These are phyloP conservation scores for Mortierella sp. DNA, from an alignment of 371 early-diverging fungal species.

Conservation along the genomic window DNA sequence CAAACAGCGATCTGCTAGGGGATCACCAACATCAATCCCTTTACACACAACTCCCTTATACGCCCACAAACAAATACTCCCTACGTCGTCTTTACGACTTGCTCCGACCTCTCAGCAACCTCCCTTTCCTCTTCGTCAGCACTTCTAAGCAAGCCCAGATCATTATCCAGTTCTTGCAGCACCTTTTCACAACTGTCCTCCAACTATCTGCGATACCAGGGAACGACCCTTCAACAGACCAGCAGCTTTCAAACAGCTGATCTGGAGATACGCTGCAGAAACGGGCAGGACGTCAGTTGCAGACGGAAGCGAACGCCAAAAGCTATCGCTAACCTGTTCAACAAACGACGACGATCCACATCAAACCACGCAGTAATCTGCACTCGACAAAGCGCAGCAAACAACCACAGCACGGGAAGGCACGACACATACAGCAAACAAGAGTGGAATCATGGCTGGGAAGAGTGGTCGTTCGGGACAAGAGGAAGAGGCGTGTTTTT, in stretches of 20 bases:
- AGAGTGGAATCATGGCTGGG: background rate
- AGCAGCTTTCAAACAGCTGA: background rate
- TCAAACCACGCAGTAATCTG: background rate
- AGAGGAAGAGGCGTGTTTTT: background rate
- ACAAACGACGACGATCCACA: background rate
- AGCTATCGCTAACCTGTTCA: background rate
- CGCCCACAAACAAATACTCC: background rate
- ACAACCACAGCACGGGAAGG: background rate
- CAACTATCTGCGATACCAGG: background rate
- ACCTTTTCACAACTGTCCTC: background rate
- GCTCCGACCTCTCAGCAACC: background rate
- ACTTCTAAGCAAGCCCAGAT: background rate
- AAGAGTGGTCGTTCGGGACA: background rate
- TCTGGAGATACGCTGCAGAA: background rate
- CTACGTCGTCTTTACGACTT: background rate
- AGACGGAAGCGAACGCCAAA: background rate
- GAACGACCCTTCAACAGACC: background rate
- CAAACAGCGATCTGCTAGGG: background rate
- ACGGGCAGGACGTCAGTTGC: background rate
- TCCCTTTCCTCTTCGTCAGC: background rate
- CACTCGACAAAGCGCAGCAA: background rate
- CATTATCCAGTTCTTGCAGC: too few species aligned
- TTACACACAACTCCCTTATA: background rate
- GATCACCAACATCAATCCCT: conserved; percentile 19
- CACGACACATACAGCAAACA: background rate